A percentile compares a stretch with the other conserved stretches of the same genome.
These are phyloP conservation scores for Lecanicillium sp. DNA, from an alignment of 2,329 filamentous ascomycete genomes.

Conservation along the genomic window DNA sequence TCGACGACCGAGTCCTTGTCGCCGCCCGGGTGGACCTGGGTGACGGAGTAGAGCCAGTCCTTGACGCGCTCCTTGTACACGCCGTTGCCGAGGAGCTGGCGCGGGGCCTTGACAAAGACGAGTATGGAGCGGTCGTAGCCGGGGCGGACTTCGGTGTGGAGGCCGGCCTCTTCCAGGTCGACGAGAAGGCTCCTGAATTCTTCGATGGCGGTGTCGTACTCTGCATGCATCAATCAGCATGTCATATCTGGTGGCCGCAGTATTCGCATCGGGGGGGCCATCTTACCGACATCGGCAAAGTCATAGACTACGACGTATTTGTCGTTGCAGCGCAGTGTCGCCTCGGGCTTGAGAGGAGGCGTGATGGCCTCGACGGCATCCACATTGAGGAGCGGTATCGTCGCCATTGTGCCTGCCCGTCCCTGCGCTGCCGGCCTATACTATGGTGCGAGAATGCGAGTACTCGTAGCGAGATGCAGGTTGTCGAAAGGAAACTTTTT, in stretches of 20 bases:
- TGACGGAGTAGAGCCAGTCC: slow-evolving; percentile 69
- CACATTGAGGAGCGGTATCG: slow-evolving; percentile 6
- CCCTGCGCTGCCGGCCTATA: neutral
- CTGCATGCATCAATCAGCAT: slow-evolving; percentile 18
- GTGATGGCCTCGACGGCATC: neutral
- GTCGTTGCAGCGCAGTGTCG: slow-evolving; percentile 24
- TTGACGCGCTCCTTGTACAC: slow-evolving; percentile 65
- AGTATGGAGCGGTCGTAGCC: slow-evolving; percentile 62
- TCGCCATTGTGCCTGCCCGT: slow-evolving; percentile 6
- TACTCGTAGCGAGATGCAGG: neutral
- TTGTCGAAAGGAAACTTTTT: neutral
- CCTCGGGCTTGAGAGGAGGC: neutral
- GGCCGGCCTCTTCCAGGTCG: slow-evolving; percentile 55
- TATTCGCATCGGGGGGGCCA: neutral
- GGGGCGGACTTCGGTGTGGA: slow-evolving; percentile 66
- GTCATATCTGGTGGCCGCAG: too few relatives aligned
- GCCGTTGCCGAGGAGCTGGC: slow-evolving; percentile 56
- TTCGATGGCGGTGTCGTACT: slow-evolving; percentile 27
- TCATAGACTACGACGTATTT: slow-evolving; percentile 37
- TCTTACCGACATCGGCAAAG: slow-evolving; percentile 29
- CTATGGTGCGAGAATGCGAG: neutral
- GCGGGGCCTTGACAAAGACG: slow-evolving; percentile 59
- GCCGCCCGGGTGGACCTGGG: slow-evolving; percentile 54
- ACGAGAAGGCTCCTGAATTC: slow-evolving; percentile 44
- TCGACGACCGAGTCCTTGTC: slow-evolving; percentile 47